Evolutionary conservation across 1,284 basidiomycete genomes (phyloP).

Genomic region (Sanguinoderma infundibulare): DNA sequence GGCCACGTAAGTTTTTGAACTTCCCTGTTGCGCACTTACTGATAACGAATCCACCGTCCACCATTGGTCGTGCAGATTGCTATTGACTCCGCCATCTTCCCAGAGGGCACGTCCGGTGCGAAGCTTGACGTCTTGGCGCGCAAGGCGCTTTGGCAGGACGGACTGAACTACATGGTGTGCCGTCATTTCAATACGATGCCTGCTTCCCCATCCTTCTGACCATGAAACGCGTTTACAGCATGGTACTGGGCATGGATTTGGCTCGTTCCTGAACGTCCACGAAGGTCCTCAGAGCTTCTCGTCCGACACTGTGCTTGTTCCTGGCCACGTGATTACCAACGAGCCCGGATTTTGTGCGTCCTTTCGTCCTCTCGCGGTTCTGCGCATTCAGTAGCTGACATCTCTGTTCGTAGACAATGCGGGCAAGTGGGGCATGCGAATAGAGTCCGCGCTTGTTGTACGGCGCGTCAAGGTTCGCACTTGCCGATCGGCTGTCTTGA

Average conservation of each 20-base stretch:
- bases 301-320: slow-evolving; percentile 65
- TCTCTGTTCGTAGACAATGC: slow-evolving; percentile 62
- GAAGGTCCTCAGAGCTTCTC: slow-evolving; percentile 79
- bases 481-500: not conserved
- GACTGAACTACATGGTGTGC: slow-evolving; percentile 78
- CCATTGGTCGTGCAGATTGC: slow-evolving; percentile 71
- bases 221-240: slow-evolving; percentile 51
- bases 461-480: slow-evolving; percentile 67
- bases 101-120: slow-evolving; percentile 82
- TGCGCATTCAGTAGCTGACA: not conserved
- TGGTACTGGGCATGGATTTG: slow-evolving; percentile 85
- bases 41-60: slow-evolving; percentile 11
- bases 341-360: slow-evolving; percentile 83
- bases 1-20: slow-evolving; percentile 75
- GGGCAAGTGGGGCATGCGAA: slow-evolving; percentile 87
- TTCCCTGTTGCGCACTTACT: slow-evolving; percentile 8
- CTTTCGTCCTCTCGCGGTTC: slow-evolving; percentile 4
- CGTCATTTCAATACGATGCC: slow-evolving; percentile 10
- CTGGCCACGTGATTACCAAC: slow-evolving; percentile 90
- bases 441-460: slow-evolving; percentile 84
- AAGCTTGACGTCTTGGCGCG: slow-evolving; percentile 87
- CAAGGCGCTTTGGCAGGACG: slow-evolving; percentile 87
- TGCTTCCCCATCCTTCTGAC: slow-evolving; percentile 12
- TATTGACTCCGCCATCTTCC: slow-evolving; percentile 89
- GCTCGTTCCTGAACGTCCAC: slow-evolving; percentile 81